Percentiles rank a stretch among this genome's conserved stretches.
Evolutionary conservation across 495 filamentous ascomycete genomes (phyloP).

Genomic region (Tuber calosporum): DNA sequence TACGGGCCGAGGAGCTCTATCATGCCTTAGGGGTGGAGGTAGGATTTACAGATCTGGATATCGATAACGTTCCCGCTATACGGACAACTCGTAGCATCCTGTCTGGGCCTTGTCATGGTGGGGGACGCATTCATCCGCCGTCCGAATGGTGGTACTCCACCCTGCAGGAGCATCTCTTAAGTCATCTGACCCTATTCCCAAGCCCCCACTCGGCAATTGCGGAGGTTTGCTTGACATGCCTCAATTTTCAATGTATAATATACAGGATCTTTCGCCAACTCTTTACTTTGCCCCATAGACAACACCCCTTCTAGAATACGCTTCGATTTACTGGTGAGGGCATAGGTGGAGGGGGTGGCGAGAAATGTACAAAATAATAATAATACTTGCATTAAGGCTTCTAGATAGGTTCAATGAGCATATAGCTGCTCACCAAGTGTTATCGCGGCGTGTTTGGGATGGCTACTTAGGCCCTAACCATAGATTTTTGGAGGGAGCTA

Average conservation of each 20-base stretch:
- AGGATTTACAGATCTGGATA: too few relatives aligned
- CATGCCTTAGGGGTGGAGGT: too few relatives aligned
- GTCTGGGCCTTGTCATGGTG: neutral
- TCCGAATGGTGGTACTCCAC: neutral
- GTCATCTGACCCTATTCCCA: neutral
- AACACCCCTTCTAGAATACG: neutral
- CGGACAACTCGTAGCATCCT: neutral
- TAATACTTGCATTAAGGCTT: neutral
- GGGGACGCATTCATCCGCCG: neutral
- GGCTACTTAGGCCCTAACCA: rapidly evolving
- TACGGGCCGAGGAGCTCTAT: neutral
- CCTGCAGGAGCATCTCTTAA: neutral
- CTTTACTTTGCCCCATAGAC: neutral
- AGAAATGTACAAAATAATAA: too few relatives aligned
- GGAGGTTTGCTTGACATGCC: neutral
- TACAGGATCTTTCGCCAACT: too few relatives aligned
- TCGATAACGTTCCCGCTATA: neutral
- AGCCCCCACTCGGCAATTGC: neutral
- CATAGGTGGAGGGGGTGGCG: neutral
- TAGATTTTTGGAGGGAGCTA: too few relatives aligned
- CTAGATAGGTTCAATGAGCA: neutral
- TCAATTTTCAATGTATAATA: neutral
- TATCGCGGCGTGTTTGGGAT: too few relatives aligned
- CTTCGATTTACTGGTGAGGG: neutral
- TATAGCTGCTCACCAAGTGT: neutral